These are phyloP conservation scores for Ceratobasidium sp. DNA, from an alignment of 1,284 basidiomycete genomes.

Conservation along the genomic window DNA sequence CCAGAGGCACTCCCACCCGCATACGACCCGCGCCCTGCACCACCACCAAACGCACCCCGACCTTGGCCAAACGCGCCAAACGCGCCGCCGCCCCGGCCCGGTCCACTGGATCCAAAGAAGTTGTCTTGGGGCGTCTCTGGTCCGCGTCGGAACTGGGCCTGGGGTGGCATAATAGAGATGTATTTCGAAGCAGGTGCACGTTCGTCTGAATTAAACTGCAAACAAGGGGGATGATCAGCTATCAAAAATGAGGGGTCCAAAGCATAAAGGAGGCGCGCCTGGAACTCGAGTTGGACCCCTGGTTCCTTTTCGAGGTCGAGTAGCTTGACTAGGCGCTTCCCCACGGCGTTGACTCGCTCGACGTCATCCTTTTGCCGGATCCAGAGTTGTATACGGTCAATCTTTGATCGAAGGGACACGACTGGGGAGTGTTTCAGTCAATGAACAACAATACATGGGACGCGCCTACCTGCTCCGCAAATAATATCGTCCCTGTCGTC, in stretches of 20 bases:
- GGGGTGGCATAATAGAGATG: slow-evolving; percentile 72
- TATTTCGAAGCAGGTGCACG: slow-evolving; percentile 81
- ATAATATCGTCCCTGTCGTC: slow-evolving; percentile 84
- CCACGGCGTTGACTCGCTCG: slow-evolving; percentile 84
- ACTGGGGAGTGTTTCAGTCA: slow-evolving; percentile 59
- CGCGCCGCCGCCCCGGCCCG: slow-evolving; percentile 35
- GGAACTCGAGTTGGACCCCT: slow-evolving; percentile 87
- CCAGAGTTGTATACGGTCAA: slow-evolving; percentile 92
- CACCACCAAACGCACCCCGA: slow-evolving; percentile 46
- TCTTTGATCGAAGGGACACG: slow-evolving; percentile 85
- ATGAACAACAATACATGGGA: background rate
- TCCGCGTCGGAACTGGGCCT: slow-evolving; percentile 62
- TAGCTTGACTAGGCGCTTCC: slow-evolving; percentile 80
- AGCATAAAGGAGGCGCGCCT: slow-evolving; percentile 61
- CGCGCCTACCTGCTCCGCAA: slow-evolving; percentile 69
- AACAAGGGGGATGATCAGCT: no score
- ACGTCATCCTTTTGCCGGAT: slow-evolving; percentile 84
- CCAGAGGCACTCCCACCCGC: slow-evolving; percentile 2
- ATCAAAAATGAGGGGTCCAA: background rate
- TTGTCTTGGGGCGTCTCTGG: slow-evolving; percentile 24
- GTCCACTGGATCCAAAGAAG: slow-evolving; percentile 11
- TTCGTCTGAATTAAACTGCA: slow-evolving; percentile 82
- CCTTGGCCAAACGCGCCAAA: slow-evolving; percentile 45
- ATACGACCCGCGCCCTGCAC: slow-evolving; percentile 19
- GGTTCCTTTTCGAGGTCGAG: slow-evolving; percentile 83